Evolutionary conservation across 768 basidiomycete species (phyloP).

Genomic region (Kwoniella mangroviensis): DNA sequence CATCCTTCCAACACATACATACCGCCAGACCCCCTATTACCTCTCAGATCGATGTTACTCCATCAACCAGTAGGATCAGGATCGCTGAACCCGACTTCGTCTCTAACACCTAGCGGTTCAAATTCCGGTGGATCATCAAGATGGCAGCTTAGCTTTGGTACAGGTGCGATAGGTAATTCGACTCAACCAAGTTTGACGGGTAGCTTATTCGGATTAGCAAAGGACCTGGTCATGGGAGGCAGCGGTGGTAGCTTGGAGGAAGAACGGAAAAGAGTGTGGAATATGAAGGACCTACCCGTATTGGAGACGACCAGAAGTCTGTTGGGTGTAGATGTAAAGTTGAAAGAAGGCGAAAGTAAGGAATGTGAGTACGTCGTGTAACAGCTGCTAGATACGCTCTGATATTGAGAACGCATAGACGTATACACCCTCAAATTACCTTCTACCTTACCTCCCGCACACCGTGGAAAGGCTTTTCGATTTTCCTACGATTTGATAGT

Average conservation of each 20-base stretch:
- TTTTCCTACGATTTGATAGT: conserved; percentile 92
- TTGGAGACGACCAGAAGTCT: conserved; percentile 84
- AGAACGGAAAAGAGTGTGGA: conserved; percentile 57
- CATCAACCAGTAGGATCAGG: conserved; percentile 57
- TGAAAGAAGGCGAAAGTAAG: conserved; percentile 81
- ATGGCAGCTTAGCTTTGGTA: conserved; percentile 54
- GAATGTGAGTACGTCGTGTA: conserved; percentile 67
- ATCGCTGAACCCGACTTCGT: conserved; percentile 30
- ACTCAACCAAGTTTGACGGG: conserved; percentile 55
- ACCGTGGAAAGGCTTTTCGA: conserved; percentile 76
- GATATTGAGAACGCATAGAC: conserved; percentile 62
- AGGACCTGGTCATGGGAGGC: conserved; percentile 50
- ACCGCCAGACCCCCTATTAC: conserved; percentile 56
- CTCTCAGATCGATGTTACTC: conserved; percentile 51
- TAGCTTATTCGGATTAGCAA: conserved; percentile 52
- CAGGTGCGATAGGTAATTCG: conserved; percentile 51
- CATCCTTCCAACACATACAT: conserved; percentile 55
- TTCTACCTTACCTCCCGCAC: conserved; percentile 83
- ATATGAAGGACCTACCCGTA: conserved; percentile 68
- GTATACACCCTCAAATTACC: conserved; percentile 79
- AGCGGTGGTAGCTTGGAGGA: conserved; percentile 58
- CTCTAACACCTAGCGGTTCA: conserved; percentile 4
- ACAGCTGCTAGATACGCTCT: conserved; percentile 16
- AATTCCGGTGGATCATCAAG: conserved; percentile 27
- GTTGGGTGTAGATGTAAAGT: conserved; percentile 81